Base-by-base conservation (phyloP, 2,329 filamentous ascomycete species). In the Sphaerulina vaccinii region DNA sequence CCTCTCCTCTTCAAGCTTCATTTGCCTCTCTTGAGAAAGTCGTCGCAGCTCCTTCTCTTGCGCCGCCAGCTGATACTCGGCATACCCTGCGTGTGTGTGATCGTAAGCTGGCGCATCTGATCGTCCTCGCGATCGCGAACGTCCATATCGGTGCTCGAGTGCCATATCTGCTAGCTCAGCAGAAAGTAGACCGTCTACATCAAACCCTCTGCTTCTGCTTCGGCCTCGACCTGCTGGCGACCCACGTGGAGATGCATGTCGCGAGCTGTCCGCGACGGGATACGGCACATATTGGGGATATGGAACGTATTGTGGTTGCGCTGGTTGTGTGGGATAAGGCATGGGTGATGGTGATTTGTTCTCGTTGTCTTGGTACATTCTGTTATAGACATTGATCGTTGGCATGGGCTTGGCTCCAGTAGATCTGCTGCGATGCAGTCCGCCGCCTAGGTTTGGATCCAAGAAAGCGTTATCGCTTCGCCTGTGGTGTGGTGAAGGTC, bases 341-440 rank as follows among this genome's bases (percentile, higher is more conserved):
- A 51, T 15, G 21, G 57, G 53, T 27, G 51, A 57, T 11, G 54
- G 55, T 22, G 55, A 52, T 23, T 51, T 35, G 15, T 38, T 51
- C 19, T 54, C 39, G 33, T 55, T 24, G 18, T 59, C 56, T 38
- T 59, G 58, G 13, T 53, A 43, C 23, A 71, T 69, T 49, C 71
- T 71, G 61, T 75, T 75, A 66, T 73, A 71, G 55, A 76, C 74
- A 59, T 73, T 74, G 56, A 76, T 70, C 40, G 72, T 70, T 15
- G 74, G 74, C n/a, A 65, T 65, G 11, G 72, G 72, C 19, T 66
- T 58, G 49, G 72, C 68, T 38, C 75, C 74, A 36, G 70, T 68
- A 13, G 73, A 76, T 52, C 73, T 70, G 41, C 71, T 72, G 48
- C 75, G 72, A 43, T 75, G 70, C 13, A 75, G 69, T 24, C 67